Conservation (phyloP, 139 green algal species). For the Chara braunii region DNA sequence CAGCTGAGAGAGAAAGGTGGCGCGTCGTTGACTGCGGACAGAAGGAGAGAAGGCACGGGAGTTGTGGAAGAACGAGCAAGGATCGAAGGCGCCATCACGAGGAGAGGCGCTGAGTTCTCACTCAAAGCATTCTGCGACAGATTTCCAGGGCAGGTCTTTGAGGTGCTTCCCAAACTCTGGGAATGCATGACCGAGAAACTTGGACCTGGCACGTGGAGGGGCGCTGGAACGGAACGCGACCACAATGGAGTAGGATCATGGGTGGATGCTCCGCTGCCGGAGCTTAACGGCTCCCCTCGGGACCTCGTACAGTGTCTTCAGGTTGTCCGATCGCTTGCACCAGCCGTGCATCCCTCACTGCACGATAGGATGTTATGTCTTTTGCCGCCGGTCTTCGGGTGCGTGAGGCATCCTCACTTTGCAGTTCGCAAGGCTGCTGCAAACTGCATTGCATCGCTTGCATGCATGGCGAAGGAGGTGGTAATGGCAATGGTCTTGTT, state of each 20-base stretch:
- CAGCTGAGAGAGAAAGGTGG: background rate
- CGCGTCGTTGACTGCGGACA: background rate
- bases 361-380: slow-evolving; percentile 46
- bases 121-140: slow-evolving; percentile 46
- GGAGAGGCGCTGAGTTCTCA: slow-evolving; percentile 59
- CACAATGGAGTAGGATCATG: no score
- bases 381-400: slow-evolving; percentile 27
- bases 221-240: no score
- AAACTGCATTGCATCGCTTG: slow-evolving; percentile 37
- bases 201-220: no score
- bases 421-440: slow-evolving; percentile 49
- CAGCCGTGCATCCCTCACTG: slow-evolving; percentile 47
- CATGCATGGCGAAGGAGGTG: background rate
- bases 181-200: slow-evolving; percentile 49
- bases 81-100: slow-evolving; percentile 18
- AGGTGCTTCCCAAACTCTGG: slow-evolving; percentile 60
- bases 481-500: slow-evolving; percentile 40
- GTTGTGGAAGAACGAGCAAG: background rate
- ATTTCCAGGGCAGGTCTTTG: slow-evolving; percentile 51
- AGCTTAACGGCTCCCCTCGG: background rate
- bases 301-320: slow-evolving; percentile 43
- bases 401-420: slow-evolving; percentile 26
- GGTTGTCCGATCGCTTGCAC: slow-evolving; percentile 60
- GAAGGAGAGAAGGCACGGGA: background rate
- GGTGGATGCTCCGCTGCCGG: slow-evolving; percentile 15